Conservation (phyloP, 2,329 filamentous ascomycete species). For the Stromatinia cepivora region DNA sequence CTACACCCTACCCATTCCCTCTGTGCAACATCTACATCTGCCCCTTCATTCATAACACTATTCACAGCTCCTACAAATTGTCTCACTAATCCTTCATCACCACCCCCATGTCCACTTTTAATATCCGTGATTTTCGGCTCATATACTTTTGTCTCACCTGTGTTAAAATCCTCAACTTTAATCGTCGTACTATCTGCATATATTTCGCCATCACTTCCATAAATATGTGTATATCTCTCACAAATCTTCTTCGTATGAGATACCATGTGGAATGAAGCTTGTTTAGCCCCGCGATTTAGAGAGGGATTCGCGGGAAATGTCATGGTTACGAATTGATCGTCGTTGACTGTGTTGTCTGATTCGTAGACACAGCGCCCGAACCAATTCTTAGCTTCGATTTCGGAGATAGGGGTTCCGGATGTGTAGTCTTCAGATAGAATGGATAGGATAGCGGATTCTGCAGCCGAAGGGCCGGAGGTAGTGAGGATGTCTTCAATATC, state of each 20-base stretch:
- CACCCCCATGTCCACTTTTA: slow-evolving; percentile 68
- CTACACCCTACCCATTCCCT: slow-evolving; percentile 74
- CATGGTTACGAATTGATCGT: slow-evolving; percentile 88
- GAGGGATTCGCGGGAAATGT: slow-evolving; percentile 57
- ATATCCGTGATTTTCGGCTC: slow-evolving; percentile 58
- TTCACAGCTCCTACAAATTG: slow-evolving; percentile 84
- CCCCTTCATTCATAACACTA: slow-evolving; percentile 69
- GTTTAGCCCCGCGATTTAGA: slow-evolving; percentile 63
- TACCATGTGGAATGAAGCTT: slow-evolving; percentile 90
- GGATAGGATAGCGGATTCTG: slow-evolving; percentile 46
- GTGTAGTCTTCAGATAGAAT: slow-evolving; percentile 54
- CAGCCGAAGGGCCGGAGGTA: slow-evolving; percentile 48
- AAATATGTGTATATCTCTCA: slow-evolving; percentile 79
- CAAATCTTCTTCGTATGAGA: slow-evolving; percentile 87
- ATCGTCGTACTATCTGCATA: slow-evolving; percentile 80
- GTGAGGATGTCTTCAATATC: slow-evolving; percentile 79
- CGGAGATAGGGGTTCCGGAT: slow-evolving; percentile 49
- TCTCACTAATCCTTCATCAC: slow-evolving; percentile 74
- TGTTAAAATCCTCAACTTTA: slow-evolving; percentile 70
- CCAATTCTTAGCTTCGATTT: slow-evolving; percentile 63
- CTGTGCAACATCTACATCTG: slow-evolving; percentile 71
- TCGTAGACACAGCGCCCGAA: slow-evolving; percentile 97
- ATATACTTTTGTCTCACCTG: slow-evolving; percentile 52
- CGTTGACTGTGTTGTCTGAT: slow-evolving; percentile 87
- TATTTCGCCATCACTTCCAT: slow-evolving; percentile 84